Conservation (phyloP, 2,329 filamentous ascomycete genomes). For the Aciculosporium take region DNA sequence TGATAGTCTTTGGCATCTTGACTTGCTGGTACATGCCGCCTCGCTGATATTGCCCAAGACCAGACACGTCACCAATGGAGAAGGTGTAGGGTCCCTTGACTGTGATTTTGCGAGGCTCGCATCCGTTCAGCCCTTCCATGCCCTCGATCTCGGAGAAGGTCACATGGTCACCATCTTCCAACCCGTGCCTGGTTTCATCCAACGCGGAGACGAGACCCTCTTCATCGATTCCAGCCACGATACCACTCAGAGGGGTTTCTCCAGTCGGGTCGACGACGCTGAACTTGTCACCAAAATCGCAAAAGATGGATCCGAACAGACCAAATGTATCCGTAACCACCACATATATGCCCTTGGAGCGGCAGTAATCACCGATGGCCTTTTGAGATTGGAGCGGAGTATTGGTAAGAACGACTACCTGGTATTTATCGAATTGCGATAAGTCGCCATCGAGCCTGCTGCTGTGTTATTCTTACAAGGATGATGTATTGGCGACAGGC, state of each 20-base stretch:
- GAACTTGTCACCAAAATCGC: constrained; percentile 92
- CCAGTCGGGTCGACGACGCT: constrained; percentile 80
- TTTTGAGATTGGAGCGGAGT: constrained; percentile 69
- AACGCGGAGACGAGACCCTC: constrained; percentile 83
- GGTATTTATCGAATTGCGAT: constrained; percentile 74
- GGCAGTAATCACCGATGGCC: constrained; percentile 80
- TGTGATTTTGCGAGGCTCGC: constrained; percentile 75
- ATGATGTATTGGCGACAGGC: constrained; percentile 5
- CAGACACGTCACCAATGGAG: constrained; percentile 85
- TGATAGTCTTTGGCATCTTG: constrained; percentile 91
- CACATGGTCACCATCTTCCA: constrained; percentile 93
- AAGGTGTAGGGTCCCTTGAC: constrained; percentile 97
- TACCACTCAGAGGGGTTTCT: constrained; percentile 75
- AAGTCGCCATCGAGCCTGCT: constrained; percentile 59
- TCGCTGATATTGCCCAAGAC: constrained; percentile 71
- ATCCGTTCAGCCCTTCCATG: constrained; percentile 75
- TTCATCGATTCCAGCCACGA: constrained; percentile 78
- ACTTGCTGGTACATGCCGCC: constrained; percentile 90
- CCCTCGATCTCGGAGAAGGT: constrained; percentile 89
- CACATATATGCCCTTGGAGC: constrained; percentile 82
- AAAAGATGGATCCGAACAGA: constrained; percentile 90
- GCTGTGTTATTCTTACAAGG: not conserved
- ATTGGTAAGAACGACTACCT: constrained; percentile 83
- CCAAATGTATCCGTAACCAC: constrained; percentile 82
- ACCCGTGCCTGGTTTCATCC: constrained; percentile 85